Evolutionary conservation across 495 filamentous ascomycete species (phyloP).

Genomic region (Hypoxylon subgilvum): DNA sequence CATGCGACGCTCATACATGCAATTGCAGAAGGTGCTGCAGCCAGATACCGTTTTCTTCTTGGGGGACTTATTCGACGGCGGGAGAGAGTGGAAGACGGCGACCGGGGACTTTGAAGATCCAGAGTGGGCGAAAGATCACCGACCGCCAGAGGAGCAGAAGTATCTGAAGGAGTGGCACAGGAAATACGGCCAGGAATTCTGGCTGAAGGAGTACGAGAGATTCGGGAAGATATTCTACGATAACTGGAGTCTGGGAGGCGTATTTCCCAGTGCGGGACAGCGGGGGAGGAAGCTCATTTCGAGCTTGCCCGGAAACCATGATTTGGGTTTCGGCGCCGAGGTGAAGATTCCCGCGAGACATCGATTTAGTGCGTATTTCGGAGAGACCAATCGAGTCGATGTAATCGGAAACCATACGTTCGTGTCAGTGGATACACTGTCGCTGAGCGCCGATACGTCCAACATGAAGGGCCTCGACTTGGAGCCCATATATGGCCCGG

Average conservation of each 20-base stretch:
- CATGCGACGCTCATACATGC: conserved; percentile 75
- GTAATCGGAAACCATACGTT: conserved; percentile 95
- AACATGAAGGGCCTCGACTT: conserved; percentile 54
- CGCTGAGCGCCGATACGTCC: conserved; percentile 71
- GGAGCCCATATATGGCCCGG: conserved; percentile 71
- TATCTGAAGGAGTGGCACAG: conserved; percentile 71
- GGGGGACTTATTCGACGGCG: conserved; percentile 95
- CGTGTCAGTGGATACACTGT: conserved; percentile 87
- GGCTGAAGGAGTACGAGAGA: conserved; percentile 80
- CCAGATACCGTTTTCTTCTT: conserved; percentile 89
- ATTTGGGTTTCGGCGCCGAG: conserved; percentile 88
- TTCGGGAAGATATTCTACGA: conserved; percentile 80
- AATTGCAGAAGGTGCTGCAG: conserved; percentile 69
- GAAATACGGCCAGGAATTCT: conserved; percentile 75
- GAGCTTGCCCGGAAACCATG: conserved; percentile 92
- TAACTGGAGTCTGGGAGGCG: conserved; percentile 59
- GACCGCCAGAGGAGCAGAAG: conserved; percentile 55
- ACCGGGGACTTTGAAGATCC: conserved; percentile 66
- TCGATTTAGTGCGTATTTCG: conserved; percentile 88
- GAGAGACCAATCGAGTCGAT: conserved; percentile 83
- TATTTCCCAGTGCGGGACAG: conserved; percentile 44
- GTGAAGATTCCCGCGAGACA: conserved; percentile 79
- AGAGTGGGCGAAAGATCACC: conserved; percentile 53
- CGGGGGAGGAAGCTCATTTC: conserved; percentile 71
- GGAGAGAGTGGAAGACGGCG: conserved; percentile 86